Evolutionary conservation across 805 yeast species (phyloP), one percentile per base, ranked within the genome.

Genomic region (Kregervanrija fluxuum): DNA sequence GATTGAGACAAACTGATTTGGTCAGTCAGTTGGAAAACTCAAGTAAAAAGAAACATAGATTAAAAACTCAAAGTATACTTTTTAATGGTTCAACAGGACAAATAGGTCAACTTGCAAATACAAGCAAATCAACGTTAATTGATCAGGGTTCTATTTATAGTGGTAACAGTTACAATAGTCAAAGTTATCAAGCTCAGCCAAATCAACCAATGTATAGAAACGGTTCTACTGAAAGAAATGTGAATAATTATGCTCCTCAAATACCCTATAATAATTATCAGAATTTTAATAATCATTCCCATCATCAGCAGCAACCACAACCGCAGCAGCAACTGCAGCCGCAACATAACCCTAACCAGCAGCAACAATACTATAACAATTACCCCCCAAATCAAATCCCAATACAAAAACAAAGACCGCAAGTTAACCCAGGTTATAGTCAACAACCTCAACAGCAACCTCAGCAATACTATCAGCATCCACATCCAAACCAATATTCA

Each of bases 1-100:
- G 68, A 1, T 47, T 64, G 5, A 53, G 67, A 35, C 60, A 59
- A 36, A 60, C 67, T 1, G 53, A 54, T 41, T 42, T 61, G 13
- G 46, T 58, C 5, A 46, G 57, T 8, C 64, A 55, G 35, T 43
- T 61, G 11, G 54, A 56, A 32, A 49, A 42, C 11, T 53, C 56
- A 34, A 55, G 51, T 37, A 56, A 54, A 44, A 59, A 55, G 46
- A 61, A 57, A 38, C 48, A 50, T 32, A 50, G 59, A 38, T 55
- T 54, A 14, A 57, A 54, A 38, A 59, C 66, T 4, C 52, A 46
- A 33, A 44, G 50, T 33, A 42, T 48, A 8, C 15, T 45, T 12
- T 42, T 36, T 10, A 48, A 35, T 41, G 47, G 43, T 31, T 41
- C 37, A 14, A 32, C 41, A 33, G 34, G 15, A 15, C 34, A 13